Conservation (phyloP, 805 yeast species). For the Wickerhamiella slavikovae region DNA sequence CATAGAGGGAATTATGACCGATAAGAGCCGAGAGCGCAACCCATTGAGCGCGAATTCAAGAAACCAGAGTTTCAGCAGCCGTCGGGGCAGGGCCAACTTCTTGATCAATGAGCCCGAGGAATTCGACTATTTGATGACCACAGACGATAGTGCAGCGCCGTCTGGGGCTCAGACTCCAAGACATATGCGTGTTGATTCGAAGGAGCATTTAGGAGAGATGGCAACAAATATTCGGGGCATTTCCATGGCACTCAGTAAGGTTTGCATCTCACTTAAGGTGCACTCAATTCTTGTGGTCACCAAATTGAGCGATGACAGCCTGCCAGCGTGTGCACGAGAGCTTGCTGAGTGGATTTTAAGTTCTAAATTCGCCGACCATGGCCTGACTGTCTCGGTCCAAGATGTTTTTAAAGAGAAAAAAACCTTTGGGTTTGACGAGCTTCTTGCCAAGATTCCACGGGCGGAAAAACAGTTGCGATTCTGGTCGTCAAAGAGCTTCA, state of each 20-base stretch:
- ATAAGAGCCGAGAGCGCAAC: too few relatives aligned
- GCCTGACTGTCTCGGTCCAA: slow-evolving; percentile 50
- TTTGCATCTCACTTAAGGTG: slow-evolving; percentile 11
- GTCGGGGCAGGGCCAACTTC: too few relatives aligned
- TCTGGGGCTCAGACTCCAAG: slow-evolving; percentile 10
- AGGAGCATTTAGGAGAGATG: slow-evolving; percentile 13
- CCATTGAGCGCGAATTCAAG: too few relatives aligned
- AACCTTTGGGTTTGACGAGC: slow-evolving; percentile 38
- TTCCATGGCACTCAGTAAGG: slow-evolving; percentile 12
- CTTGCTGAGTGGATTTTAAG: slow-evolving; percentile 12
- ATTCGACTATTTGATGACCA: too few relatives aligned
- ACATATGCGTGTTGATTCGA: slow-evolving; percentile 13
- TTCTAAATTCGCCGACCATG: slow-evolving; percentile 12
- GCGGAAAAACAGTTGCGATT: slow-evolving; percentile 30
- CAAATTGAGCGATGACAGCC: slow-evolving; percentile 11
- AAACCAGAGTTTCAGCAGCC: too few relatives aligned
- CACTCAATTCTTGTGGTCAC: slow-evolving; percentile 10
- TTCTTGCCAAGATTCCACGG: slow-evolving; percentile 27
- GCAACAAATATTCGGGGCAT: slow-evolving; percentile 15
- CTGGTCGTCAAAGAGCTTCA: slow-evolving; percentile 35
- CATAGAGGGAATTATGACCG: too few relatives aligned
- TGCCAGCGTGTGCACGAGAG: slow-evolving; percentile 7
- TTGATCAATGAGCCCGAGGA: too few relatives aligned
- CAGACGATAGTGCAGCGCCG: too few relatives aligned
- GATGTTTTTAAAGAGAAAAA: slow-evolving; percentile 37